These are phyloP conservation scores for Termitomyces sp. DNA, from an alignment of 768 basidiomycete genomes.

Conservation along the genomic window DNA sequence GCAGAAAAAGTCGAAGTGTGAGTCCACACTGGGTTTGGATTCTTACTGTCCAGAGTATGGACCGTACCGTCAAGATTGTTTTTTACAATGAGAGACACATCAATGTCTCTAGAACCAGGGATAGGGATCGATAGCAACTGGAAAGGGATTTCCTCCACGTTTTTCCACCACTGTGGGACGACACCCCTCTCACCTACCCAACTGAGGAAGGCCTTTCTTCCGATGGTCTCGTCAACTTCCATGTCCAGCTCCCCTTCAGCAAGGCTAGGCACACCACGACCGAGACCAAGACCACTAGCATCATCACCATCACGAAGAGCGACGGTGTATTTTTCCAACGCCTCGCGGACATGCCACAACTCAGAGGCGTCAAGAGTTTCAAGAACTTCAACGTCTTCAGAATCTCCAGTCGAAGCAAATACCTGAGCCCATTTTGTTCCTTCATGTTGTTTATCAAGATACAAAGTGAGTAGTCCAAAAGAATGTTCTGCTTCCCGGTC, in stretches of 20 bases:
- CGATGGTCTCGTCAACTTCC: conserved; percentile 75
- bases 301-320: conserved; percentile 55
- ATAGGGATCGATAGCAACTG: conserved; percentile 67
- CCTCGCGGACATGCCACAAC: conserved; percentile 70
- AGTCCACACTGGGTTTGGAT: conserved; percentile 43
- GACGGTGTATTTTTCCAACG: conserved; percentile 82
- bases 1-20: conserved; percentile 86
- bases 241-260: conserved; percentile 89
- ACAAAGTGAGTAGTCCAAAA: conserved; percentile 71
- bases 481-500: conserved; percentile 68
- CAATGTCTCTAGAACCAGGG: conserved; percentile 39
- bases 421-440: conserved; percentile 85
- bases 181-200: conserved; percentile 57
- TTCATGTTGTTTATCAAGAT: conserved; percentile 83
- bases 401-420: conserved; percentile 52
- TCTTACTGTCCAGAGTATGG: conserved; percentile 37
- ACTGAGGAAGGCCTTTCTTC: conserved; percentile 56
- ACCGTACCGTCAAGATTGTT: conserved; percentile 69
- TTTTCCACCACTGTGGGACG: conserved; percentile 35
- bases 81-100: conserved; percentile 55
- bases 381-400: conserved; percentile 62
- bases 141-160: conserved; percentile 30
- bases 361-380: conserved; percentile 89
- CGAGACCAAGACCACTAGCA: conserved; percentile 56
- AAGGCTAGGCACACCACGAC: conserved; percentile 71